Evolutionary conservation across 1,284 basidiomycete species (phyloP).

Genomic region (Gomphus sp.): DNA sequence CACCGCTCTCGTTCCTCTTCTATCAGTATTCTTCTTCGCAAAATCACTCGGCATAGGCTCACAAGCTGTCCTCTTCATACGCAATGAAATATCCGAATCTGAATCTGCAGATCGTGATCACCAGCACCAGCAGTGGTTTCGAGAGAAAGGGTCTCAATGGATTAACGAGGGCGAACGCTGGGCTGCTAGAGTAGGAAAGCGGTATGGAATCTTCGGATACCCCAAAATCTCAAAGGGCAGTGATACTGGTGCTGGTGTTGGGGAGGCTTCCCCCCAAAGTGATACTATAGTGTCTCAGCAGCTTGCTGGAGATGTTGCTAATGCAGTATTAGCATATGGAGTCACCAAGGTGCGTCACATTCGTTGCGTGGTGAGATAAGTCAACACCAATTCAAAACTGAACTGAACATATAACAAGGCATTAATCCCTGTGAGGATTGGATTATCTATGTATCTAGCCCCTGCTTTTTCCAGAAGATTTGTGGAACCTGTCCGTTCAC

Average conservation of each 20-base stretch:
- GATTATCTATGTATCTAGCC: conserved; percentile 63
- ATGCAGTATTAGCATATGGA: conserved; percentile 78
- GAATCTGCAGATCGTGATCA: not conserved
- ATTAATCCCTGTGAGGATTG: conserved; percentile 68
- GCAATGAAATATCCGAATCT: conserved; percentile 15
- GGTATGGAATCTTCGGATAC: conserved; percentile 79
- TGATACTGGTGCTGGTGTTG: not conserved
- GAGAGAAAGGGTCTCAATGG: conserved; percentile 42
- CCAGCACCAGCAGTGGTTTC: conserved; percentile 27
- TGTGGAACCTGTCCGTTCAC: conserved; percentile 44
- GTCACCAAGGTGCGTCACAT: conserved; percentile 57
- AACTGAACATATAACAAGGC: conserved; percentile 37
- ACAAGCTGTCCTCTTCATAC: conserved; percentile 39
- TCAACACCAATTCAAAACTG: no score
- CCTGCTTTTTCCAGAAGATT: conserved; percentile 64
- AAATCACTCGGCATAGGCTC: conserved; percentile 66
- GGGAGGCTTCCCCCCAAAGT: conserved; percentile 14
- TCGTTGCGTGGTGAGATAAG: not conserved
- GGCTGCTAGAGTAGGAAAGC: conserved; percentile 62
- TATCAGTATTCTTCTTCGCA: conserved; percentile 68
- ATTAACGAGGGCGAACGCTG: conserved; percentile 65
- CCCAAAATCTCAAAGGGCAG: conserved; percentile 35
- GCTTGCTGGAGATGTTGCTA: conserved; percentile 63
- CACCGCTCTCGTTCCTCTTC: conserved; percentile 74
- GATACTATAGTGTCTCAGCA: conserved; percentile 18